Conservation (phyloP, 257 asterid genomes). For the Rubia yunnanensis region DNA sequence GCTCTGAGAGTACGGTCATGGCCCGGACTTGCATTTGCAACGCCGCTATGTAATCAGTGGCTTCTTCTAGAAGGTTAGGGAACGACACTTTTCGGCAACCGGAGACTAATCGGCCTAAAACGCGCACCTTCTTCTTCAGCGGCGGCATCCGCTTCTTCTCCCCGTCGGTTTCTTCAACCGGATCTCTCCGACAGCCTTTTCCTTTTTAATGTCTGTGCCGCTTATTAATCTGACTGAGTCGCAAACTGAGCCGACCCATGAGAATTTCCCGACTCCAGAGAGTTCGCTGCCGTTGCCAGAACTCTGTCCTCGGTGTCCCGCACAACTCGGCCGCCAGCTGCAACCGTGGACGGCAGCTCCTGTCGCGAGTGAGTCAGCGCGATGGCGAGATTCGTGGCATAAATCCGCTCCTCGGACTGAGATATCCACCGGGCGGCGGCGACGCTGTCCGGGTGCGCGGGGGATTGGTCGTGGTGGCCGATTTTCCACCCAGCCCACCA, state of each 20-base stretch:
- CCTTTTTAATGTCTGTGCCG: slow-evolving; percentile 30
- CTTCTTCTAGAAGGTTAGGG: slow-evolving; percentile 81
- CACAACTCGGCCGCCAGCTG: slow-evolving; percentile 32
- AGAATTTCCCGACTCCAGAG: slow-evolving; percentile 86
- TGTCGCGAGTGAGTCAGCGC: slow-evolving; percentile 54
- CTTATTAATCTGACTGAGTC: slow-evolving; percentile 48
- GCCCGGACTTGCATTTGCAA: slow-evolving; percentile 89
- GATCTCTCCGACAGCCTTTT: slow-evolving; percentile 13
- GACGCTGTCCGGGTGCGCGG: not conserved
- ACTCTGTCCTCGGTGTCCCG: slow-evolving; percentile 73
- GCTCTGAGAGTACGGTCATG: slow-evolving; percentile 55
- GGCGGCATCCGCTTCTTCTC: slow-evolving; percentile 36
- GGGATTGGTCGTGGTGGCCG: slow-evolving; percentile 14
- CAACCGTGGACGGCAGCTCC: slow-evolving; percentile 18
- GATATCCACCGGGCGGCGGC: slow-evolving; percentile 43
- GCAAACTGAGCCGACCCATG: slow-evolving; percentile 50
- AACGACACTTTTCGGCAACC: slow-evolving; percentile 76
- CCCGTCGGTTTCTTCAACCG: slow-evolving; percentile 31
- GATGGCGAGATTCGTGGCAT: slow-evolving; percentile 57
- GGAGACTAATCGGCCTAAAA: slow-evolving; percentile 61
- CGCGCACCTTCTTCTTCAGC: slow-evolving; percentile 47
- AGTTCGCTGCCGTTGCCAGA: slow-evolving; percentile 63
- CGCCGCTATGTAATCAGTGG: slow-evolving; percentile 78
- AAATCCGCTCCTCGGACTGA: slow-evolving; percentile 45
- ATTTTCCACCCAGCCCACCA: slow-evolving; percentile 55